Evolutionary conservation across 2,329 filamentous ascomycete genomes (phyloP).

Genomic region (Fusarium aywerte): DNA sequence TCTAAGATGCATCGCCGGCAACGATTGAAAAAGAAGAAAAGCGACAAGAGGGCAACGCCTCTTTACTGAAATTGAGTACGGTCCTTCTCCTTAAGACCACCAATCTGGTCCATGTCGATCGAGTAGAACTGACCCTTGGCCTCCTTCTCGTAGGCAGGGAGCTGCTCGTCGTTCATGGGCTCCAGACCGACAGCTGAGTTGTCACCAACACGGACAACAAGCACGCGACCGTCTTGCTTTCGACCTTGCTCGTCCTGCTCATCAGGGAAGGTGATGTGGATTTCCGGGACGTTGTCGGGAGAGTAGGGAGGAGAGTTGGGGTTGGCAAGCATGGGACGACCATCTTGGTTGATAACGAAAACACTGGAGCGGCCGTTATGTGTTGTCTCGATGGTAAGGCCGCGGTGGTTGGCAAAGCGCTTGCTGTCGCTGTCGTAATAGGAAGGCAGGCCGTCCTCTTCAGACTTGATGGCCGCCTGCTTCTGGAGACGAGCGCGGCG

Average conservation of each 20-base stretch:
- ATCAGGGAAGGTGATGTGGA: constrained; percentile 97
- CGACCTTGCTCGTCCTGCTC: constrained; percentile 89
- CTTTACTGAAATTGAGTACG: constrained; percentile 53
- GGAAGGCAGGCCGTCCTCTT: constrained; percentile 68
- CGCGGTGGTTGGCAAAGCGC: constrained; percentile 62
- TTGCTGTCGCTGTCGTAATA: constrained; percentile 70
- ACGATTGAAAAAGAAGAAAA: constrained; percentile 33
- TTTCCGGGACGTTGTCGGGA: constrained; percentile 89
- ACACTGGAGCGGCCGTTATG: constrained; percentile 72
- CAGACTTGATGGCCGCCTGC: constrained; percentile 51
- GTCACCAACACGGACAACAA: constrained; percentile 92
- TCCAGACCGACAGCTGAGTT: constrained; percentile 86
- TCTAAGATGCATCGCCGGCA: constrained; percentile 43
- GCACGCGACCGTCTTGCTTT: constrained; percentile 84
- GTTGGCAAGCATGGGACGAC: constrained; percentile 77
- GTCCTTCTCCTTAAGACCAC: constrained; percentile 92
- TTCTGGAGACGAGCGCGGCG: constrained; percentile 70
- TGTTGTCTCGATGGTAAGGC: constrained; percentile 68
- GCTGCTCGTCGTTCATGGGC: constrained; percentile 80
- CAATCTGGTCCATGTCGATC: constrained; percentile 93
- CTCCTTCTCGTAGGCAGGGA: constrained; percentile 90
- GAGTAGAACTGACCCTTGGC: constrained; percentile 86
- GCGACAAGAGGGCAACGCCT: constrained; percentile 22
- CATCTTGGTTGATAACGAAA: constrained; percentile 82
- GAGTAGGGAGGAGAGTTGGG: constrained; percentile 79